These are phyloP conservation scores for Apiotrichum sp. DNA, from an alignment of 1,284 basidiomycete genomes.

Conservation along the genomic window DNA sequence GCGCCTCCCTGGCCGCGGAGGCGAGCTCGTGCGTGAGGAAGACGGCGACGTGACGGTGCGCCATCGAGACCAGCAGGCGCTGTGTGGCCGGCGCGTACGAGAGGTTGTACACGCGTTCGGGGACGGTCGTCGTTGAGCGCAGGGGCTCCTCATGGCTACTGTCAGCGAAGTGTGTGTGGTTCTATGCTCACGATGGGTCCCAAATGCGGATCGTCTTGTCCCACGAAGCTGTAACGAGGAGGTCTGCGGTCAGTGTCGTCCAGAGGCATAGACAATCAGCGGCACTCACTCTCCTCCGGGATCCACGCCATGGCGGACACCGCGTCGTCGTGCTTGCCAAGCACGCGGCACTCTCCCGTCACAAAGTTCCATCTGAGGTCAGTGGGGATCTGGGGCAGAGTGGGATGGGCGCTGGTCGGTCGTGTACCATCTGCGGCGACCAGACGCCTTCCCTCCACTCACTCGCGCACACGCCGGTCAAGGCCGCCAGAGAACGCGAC, in stretches of 20 bases:
- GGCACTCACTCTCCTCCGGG: slow-evolving; percentile 40
- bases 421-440: too few relatives aligned
- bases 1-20: slow-evolving; percentile 52
- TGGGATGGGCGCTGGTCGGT: too few relatives aligned
- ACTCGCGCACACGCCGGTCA: slow-evolving; percentile 53
- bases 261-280: background rate
- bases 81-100: slow-evolving; percentile 38
- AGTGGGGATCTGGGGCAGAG: background rate
- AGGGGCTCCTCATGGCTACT: slow-evolving; percentile 52
- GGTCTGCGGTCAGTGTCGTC: slow-evolving; percentile 50
- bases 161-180: background rate
- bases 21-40: slow-evolving; percentile 72
- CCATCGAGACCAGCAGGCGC: slow-evolving; percentile 82
- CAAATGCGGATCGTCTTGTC: slow-evolving; percentile 81
- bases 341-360: slow-evolving; percentile 44
- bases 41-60: slow-evolving; percentile 77
- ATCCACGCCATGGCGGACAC: slow-evolving; percentile 47
- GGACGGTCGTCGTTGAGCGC: slow-evolving; percentile 58
- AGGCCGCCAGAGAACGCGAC: slow-evolving; percentile 48
- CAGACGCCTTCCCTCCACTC: slow-evolving; percentile 13
- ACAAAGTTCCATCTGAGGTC: slow-evolving; percentile 49
- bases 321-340: slow-evolving; percentile 49
- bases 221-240: slow-evolving; percentile 81
- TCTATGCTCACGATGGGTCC: slow-evolving; percentile 55
- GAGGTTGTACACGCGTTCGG: slow-evolving; percentile 77